Evolutionary conservation across 352 stramenopile genomes (phyloP).

Genomic region (Phytophthora foliorum): DNA sequence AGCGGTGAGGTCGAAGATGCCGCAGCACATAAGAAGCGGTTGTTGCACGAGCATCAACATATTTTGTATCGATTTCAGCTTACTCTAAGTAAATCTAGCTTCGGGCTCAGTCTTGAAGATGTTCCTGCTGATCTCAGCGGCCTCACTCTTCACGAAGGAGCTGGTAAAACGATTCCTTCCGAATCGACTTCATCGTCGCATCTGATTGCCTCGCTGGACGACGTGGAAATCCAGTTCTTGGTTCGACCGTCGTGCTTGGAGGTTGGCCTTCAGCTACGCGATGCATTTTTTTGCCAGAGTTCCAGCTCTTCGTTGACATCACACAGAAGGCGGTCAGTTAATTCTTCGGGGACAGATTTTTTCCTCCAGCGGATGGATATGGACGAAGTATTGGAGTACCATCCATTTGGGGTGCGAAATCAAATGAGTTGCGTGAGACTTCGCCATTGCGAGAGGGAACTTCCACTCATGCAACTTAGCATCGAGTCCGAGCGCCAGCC

Average conservation of each 20-base stretch:
- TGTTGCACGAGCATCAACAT: conserved; percentile 59
- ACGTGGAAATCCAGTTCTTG: conserved; percentile 80
- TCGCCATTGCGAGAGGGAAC: conserved; percentile 69
- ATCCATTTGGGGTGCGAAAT: conserved; percentile 59
- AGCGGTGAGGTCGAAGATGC: conserved; percentile 37
- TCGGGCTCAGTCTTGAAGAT: conserved; percentile 61
- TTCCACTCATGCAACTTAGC: conserved; percentile 76
- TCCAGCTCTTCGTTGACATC: conserved; percentile 17
- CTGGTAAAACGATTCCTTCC: conserved; percentile 3
- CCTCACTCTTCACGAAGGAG: conserved; percentile 21
- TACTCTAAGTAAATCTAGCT: conserved; percentile 58
- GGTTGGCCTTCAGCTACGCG: conserved; percentile 70
- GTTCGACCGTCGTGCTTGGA: conserved; percentile 75
- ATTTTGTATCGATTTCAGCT: conserved; percentile 88
- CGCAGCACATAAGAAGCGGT: conserved; percentile 25
- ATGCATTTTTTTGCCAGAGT: conserved; percentile 73
- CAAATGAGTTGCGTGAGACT: conserved; percentile 84
- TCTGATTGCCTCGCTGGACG: conserved; percentile 63
- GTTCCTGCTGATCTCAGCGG: conserved; percentile 20
- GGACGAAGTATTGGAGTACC: conserved; percentile 71
- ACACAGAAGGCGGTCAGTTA: conserved; percentile 30
- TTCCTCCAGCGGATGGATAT: conserved; percentile 86
- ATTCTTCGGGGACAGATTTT: conserved; percentile 48
- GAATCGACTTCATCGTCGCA: conserved; percentile 29
- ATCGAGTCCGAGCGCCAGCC: conserved; percentile 58